These are phyloP conservation scores for Begonia peltatifolia DNA, from an alignment of 306 rosid species.

Conservation along the genomic window DNA sequence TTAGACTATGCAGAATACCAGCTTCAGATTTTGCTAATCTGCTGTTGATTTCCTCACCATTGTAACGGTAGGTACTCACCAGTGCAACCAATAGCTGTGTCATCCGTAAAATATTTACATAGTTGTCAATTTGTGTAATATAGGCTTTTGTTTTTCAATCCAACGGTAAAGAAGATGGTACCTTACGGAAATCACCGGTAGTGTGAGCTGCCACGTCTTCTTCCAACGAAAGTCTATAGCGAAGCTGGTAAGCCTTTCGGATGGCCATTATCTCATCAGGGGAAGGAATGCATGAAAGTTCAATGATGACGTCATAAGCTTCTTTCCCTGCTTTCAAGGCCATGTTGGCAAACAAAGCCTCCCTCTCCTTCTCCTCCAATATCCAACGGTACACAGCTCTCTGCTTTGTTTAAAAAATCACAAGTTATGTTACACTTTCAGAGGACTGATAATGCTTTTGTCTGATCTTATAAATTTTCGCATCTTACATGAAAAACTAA, in stretches of 20 bases:
- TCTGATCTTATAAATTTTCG: too few species aligned
- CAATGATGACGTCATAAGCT: slow-evolving; percentile 36
- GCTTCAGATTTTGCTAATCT: slow-evolving; percentile 24
- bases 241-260: slow-evolving; percentile 54
- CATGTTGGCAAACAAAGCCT: slow-evolving; percentile 50
- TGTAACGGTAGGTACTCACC: slow-evolving; percentile 28
- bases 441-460: too few species aligned
- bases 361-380: slow-evolving; percentile 58
- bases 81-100: slow-evolving; percentile 28
- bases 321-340: slow-evolving; percentile 29
- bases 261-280: slow-evolving; percentile 57
- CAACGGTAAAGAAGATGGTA: background rate
- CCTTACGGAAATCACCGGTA: slow-evolving; percentile 67
- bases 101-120: too few species aligned
- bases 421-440: too few species aligned
- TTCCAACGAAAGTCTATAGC: slow-evolving; percentile 67
- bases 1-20: slow-evolving; percentile 10
- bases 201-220: slow-evolving; percentile 69
- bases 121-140: too few species aligned
- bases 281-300: slow-evolving; percentile 31
- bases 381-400: slow-evolving; percentile 76
- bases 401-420: slow-evolving; percentile 11
- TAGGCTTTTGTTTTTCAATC: too few species aligned
- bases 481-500: too few species aligned
- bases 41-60: slow-evolving; percentile 23